Percentiles rank a stretch among this genome's conserved stretches.
These are phyloP conservation scores for Tolypocladium album DNA, from an alignment of 2,329 filamentous ascomycete genomes.

Conservation along the genomic window DNA sequence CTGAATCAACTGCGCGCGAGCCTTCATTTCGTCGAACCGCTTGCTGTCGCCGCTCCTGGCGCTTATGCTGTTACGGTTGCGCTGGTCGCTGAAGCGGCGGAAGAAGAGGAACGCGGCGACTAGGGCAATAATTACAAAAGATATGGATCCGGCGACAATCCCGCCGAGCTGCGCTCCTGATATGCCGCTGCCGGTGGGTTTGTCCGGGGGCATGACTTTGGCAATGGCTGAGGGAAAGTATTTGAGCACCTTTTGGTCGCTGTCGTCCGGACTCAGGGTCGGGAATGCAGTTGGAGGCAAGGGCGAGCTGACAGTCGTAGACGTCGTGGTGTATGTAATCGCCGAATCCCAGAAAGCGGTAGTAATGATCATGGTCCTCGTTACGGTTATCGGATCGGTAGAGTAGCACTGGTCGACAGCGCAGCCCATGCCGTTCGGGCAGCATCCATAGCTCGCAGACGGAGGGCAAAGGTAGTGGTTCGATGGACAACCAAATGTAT, in stretches of 20 bases:
- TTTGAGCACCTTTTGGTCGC: slow-evolving; percentile 26
- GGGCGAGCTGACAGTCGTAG: slow-evolving; percentile 28
- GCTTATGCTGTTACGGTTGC: not conserved
- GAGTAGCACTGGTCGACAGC: slow-evolving; percentile 36
- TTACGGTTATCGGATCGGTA: slow-evolving; percentile 33
- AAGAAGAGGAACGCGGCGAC: slow-evolving; percentile 37
- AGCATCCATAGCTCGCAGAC: slow-evolving; percentile 42
- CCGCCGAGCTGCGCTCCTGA: slow-evolving; percentile 35
- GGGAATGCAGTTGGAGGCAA: slow-evolving; percentile 20
- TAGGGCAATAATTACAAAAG: slow-evolving; percentile 35
- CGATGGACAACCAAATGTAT: slow-evolving; percentile 29
- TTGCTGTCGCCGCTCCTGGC: not conserved
- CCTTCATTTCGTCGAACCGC: not conserved
- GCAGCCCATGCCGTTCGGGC: slow-evolving; percentile 37
- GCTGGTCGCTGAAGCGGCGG: slow-evolving; percentile 30
- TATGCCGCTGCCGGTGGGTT: slow-evolving; percentile 19
- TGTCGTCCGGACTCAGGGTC: slow-evolving; percentile 10
- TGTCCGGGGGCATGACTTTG: slow-evolving; percentile 17
- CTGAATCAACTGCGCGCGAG: slow-evolving; percentile 10
- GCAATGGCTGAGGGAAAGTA: slow-evolving; percentile 31
- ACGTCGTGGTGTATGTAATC: slow-evolving; percentile 27
- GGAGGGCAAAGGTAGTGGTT: slow-evolving; percentile 38
- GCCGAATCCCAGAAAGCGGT: slow-evolving; percentile 29
- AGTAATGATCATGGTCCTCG: slow-evolving; percentile 30
- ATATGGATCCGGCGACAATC: slow-evolving; percentile 40